Evolutionary conservation across 2,329 filamentous ascomycete species (phyloP).

Genomic region (Pyrenochaeta sp.): DNA sequence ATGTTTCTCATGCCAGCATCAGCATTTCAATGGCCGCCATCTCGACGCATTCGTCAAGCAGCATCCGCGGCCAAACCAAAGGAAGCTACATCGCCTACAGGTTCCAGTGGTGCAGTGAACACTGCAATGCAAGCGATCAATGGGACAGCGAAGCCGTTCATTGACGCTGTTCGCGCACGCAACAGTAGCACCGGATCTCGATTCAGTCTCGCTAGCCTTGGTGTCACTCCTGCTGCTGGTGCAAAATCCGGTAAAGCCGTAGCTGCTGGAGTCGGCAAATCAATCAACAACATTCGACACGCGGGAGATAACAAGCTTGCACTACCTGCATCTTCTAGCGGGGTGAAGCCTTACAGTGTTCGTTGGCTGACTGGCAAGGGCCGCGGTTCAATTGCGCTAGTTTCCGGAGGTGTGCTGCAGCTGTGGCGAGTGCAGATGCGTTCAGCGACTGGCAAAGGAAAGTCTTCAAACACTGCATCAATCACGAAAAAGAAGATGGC

Average conservation of each 20-base stretch:
- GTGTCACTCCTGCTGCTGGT: constrained; percentile 52
- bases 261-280: constrained; percentile 76
- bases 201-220: constrained; percentile 48
- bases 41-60: constrained; percentile 53
- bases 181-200: constrained; percentile 42
- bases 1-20: constrained; percentile 85
- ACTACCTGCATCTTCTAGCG: constrained; percentile 65
- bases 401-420: constrained; percentile 72
- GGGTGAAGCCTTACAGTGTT: constrained; percentile 67
- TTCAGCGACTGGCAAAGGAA: constrained; percentile 52
- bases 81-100: constrained; percentile 45
- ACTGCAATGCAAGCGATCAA: constrained; percentile 55
- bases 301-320: constrained; percentile 78
- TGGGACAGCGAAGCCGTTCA: constrained; percentile 52
- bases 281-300: constrained; percentile 75
- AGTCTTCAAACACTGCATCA: constrained; percentile 50
- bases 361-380: constrained; percentile 71
- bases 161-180: constrained; percentile 49
- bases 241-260: constrained; percentile 76
- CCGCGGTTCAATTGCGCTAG: constrained; percentile 69
- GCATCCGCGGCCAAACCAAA: constrained; percentile 32
- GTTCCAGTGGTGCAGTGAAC: constrained; percentile 43
- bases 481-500: constrained; percentile 67
- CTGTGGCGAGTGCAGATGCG: constrained; percentile 67
- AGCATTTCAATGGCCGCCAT: constrained; percentile 88